Conservation (phyloP, 257 asterid genomes). For the Primulina eburnea region DNA sequence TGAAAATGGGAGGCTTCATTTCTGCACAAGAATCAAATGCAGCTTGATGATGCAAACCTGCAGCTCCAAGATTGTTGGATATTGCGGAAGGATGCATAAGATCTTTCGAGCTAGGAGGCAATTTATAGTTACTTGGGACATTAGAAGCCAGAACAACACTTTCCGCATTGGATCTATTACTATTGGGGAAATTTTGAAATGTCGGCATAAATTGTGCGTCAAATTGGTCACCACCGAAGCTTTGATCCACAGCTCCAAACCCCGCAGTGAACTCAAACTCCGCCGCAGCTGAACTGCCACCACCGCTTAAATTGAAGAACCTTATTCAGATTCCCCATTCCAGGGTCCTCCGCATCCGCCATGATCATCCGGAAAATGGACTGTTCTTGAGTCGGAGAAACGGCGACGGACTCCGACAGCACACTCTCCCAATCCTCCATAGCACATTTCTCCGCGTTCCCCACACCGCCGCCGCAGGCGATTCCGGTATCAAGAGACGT, state of each 20-base stretch:
- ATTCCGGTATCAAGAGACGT: conserved; percentile 55
- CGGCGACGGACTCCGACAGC: conserved; percentile 62
- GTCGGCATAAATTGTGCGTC: conserved; percentile 40
- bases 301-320: conserved; percentile 47
- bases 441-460: conserved; percentile 48
- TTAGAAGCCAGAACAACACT: conserved; percentile 36
- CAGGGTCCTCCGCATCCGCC: conserved; percentile 90
- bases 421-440: conserved; percentile 93
- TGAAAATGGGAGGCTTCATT: conserved; percentile 54
- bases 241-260: conserved; percentile 68
- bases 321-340: conserved; percentile 59
- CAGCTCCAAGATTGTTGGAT: conserved; percentile 38
- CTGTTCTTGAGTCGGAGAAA: conserved; percentile 71
- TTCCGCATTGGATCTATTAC: conserved; percentile 36
- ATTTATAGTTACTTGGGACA: conserved; percentile 32
- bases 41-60: conserved; percentile 35
- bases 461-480: conserved; percentile 27
- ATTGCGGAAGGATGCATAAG: conserved; percentile 33
- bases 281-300: conserved; percentile 33
- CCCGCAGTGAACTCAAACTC: conserved; percentile 57
- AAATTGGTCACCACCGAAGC: conserved; percentile 46
- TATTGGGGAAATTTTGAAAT: conserved; percentile 36
- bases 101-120: conserved; percentile 28
- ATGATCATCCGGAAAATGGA: conserved; percentile 75
- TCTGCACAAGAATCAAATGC: conserved; percentile 48